A percentile compares a stretch with the other conserved stretches of the same genome.
Conservation (phyloP, 768 basidiomycete species). For the Amanita muscaria region DNA sequence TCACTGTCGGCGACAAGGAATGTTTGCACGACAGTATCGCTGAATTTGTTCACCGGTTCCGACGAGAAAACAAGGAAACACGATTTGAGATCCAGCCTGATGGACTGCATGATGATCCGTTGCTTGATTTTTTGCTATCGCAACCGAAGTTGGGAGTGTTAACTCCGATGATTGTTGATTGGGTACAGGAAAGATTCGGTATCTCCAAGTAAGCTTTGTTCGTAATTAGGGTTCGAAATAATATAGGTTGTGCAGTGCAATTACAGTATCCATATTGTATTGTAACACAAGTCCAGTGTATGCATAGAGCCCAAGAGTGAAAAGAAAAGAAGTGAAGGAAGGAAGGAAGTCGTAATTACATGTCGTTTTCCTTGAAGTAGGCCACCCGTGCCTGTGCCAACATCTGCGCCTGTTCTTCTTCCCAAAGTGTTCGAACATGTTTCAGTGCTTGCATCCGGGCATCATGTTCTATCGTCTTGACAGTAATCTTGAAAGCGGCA, state of each 20-base stretch:
- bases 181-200: constrained; percentile 8
- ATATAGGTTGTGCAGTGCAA: no score
- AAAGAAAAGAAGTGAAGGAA: no score
- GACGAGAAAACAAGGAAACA: constrained; percentile 9
- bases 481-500: constrained; percentile 61
- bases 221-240: no score
- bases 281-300: no score
- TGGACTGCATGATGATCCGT: constrained; percentile 30
- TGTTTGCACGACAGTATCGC: constrained; percentile 25
- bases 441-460: constrained; percentile 47
- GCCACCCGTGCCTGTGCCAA: constrained; percentile 32
- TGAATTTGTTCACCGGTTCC: neutral
- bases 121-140: constrained; percentile 20
- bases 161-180: constrained; percentile 17
- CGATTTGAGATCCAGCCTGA: constrained; percentile 21
- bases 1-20: constrained; percentile 30
- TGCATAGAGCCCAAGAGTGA: no score
- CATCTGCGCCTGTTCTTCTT: constrained; percentile 32
- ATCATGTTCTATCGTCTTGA: constrained; percentile 63
- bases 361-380: no score
- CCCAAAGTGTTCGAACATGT: constrained; percentile 51
- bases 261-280: no score
- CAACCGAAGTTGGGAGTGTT: constrained; percentile 16
- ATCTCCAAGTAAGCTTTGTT: no score
- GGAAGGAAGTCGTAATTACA: no score